phyloP scores from a whole-genome alignment of 164 flowering plant genomes.

The Tetracentron sinense region DNA sequence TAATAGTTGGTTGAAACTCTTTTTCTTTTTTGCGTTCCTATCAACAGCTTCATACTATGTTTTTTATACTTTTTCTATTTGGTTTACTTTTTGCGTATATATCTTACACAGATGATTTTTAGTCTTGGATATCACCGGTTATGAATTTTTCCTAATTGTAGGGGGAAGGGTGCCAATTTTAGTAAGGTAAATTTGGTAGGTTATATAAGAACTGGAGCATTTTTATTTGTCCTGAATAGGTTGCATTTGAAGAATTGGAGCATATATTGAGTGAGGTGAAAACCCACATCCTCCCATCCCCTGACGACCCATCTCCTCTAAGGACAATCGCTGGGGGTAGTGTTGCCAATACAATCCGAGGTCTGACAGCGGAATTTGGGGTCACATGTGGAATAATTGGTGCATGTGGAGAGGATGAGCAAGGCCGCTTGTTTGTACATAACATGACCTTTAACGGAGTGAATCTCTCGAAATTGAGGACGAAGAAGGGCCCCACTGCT shows the following conservation, averaged over 20 bases:
- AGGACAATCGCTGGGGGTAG: constrained; percentile 92
- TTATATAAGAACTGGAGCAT: not conserved
- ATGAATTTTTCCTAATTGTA: not conserved
- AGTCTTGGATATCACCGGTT: not conserved
- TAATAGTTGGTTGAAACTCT: not conserved
- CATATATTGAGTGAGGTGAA: constrained; percentile 57
- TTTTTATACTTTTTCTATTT: not conserved
- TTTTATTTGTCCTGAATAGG: constrained; percentile 35
- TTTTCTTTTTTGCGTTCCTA: no score
- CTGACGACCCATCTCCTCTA: constrained; percentile 39
- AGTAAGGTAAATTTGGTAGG: not conserved
- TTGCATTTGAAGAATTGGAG: constrained; percentile 66
- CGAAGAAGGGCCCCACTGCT: constrained; percentile 70
- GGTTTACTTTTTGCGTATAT: not conserved
- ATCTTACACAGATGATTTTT: not conserved
- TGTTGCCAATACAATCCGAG: constrained; percentile 89
- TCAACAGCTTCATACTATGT: no score
- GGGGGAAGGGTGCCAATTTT: not conserved
- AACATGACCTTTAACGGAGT: constrained; percentile 73
- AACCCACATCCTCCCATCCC: constrained; percentile 41
- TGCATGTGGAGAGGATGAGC: constrained; percentile 88
- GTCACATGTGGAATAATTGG: constrained; percentile 74
- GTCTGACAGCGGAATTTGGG: constrained; percentile 78
- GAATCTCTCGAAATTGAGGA: constrained; percentile 60
- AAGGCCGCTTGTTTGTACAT: constrained; percentile 58